These are phyloP conservation scores for Edaphochlamys debaryana DNA, from an alignment of 139 green algal genomes.

Conservation along the genomic window DNA sequence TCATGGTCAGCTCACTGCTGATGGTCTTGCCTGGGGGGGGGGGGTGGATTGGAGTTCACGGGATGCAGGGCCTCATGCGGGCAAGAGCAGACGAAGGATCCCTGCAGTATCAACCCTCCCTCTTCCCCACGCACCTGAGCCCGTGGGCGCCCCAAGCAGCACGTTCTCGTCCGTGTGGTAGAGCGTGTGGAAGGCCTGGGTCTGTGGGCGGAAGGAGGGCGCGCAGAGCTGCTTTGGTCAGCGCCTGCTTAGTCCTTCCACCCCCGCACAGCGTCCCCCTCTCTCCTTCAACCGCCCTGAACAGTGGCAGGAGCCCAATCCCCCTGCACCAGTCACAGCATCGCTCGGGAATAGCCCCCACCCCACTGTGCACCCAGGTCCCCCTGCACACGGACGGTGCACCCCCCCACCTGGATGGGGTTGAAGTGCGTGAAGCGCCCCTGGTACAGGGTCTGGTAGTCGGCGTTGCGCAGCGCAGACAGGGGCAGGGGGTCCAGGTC, in stretches of 20 bases:
- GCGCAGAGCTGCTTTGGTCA: too few species aligned
- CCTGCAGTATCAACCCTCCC: too few species aligned
- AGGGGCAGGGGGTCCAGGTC: constrained; percentile 94
- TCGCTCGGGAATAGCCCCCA: too few species aligned
- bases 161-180: constrained; percentile 97
- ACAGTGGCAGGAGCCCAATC: too few species aligned
- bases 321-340: too few species aligned
- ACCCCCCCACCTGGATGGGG: constrained; percentile 94
- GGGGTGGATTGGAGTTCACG: background rate
- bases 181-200: constrained; percentile 95
- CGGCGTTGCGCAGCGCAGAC: constrained; percentile 77
- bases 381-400: too few species aligned
- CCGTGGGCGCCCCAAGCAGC: constrained; percentile 95
- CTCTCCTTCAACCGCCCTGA: too few species aligned
- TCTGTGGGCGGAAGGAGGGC: background rate
- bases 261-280: too few species aligned
- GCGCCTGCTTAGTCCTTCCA: too few species aligned
- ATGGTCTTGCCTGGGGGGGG: constrained; percentile 91
- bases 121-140: constrained; percentile 50
- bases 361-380: too few species aligned
- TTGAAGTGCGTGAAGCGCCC: constrained; percentile 92
- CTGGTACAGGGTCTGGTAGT: constrained; percentile 84
- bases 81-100: too few species aligned
- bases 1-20: constrained; percentile 91
- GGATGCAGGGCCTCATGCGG: too few species aligned